These are phyloP conservation scores for Balakata baccata DNA, from an alignment of 345 rosid genomes.

Conservation along the genomic window DNA sequence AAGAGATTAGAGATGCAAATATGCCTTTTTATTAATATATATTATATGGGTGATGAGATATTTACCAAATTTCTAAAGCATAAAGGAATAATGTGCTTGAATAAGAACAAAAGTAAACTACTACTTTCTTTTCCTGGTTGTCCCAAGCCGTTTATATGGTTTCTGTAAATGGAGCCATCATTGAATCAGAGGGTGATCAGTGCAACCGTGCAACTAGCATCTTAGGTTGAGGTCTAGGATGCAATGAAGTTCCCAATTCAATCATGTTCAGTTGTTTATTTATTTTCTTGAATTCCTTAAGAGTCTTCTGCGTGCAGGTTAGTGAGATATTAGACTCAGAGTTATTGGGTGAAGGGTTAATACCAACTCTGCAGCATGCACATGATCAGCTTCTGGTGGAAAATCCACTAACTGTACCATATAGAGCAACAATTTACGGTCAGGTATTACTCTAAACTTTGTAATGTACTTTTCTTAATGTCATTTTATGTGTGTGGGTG, in stretches of 20 bases:
- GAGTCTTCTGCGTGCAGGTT: conserved; percentile 42
- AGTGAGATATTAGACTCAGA: conserved; percentile 95
- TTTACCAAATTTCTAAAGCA: not conserved
- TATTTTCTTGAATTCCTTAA: not conserved
- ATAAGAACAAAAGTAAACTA: not conserved
- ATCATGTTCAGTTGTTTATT: not conserved
- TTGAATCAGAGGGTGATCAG: not conserved
- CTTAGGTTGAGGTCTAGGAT: not conserved
- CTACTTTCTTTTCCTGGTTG: not conserved
- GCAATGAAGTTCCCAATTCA: not conserved
- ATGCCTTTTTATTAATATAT: not conserved
- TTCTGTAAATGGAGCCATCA: not conserved
- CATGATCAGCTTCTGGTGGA: conserved; percentile 76
- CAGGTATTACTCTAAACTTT: conserved; percentile 49
- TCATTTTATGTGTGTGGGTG: not conserved
- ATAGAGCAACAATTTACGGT: conserved; percentile 69
- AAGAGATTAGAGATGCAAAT: not conserved
- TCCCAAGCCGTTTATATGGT: not conserved
- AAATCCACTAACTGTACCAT: conserved; percentile 75
- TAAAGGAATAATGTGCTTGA: not conserved
- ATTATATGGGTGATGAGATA: not conserved
- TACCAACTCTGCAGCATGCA: conserved; percentile 89
- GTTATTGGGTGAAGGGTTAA: conserved; percentile 89
- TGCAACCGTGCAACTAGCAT: not conserved
- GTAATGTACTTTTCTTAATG: not conserved